Base-by-base conservation (phyloP, 2,329 filamentous ascomycete species). In the Dactylella cylindrospora region DNA sequence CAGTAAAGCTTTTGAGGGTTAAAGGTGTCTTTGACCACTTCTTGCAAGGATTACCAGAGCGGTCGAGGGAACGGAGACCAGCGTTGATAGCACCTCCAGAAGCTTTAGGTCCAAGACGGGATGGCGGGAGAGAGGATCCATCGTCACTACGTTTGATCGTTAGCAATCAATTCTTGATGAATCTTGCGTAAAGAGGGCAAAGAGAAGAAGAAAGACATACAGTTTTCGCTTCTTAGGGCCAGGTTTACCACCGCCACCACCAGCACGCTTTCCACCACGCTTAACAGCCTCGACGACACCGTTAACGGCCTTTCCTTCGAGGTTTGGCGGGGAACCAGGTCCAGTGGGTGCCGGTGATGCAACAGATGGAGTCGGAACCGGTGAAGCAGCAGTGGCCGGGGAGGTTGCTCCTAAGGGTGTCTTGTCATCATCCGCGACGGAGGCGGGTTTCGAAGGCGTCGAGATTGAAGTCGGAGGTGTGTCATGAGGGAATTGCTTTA, bases 1-100 rank as follows among this genome's bases (percentile, higher is more conserved):
- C 57, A 20, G 57, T 62, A 12, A 62, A 62, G 29, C 57, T 62
- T 49, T 62, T 62, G 10, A 62, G 38, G 1, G 31, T 50, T 12
- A 62, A 32, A 6, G 57, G 43, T 15, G 49, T n/a, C 31, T 50
- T 54, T 2, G 57, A 20, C 57, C 57, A 62, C n/a, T 62, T 62
- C 38, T 91, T 87, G 74, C 90, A 96, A 7, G 93, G 90, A 70
- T 91, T 87, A 67, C 91, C 91, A 5, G 86, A 86, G 64, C 91
- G 85, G 74, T 98, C 93, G 66, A 98, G 86, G 9, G 93, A 91
- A 51, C 93, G 88, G 43, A 98, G 84, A 46, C 89, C 88, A 50
- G 93, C 93, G 72, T 98, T 98, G 79, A 98, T 98, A 60, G 91
- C 91, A 66, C 93, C 93, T 70, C 91, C 88, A 73, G 96, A 97